Evolutionary conservation across 805 yeast species (phyloP), one percentile per base, ranked within the genome.

Genomic region (Kregervanrija fluxuum): DNA sequence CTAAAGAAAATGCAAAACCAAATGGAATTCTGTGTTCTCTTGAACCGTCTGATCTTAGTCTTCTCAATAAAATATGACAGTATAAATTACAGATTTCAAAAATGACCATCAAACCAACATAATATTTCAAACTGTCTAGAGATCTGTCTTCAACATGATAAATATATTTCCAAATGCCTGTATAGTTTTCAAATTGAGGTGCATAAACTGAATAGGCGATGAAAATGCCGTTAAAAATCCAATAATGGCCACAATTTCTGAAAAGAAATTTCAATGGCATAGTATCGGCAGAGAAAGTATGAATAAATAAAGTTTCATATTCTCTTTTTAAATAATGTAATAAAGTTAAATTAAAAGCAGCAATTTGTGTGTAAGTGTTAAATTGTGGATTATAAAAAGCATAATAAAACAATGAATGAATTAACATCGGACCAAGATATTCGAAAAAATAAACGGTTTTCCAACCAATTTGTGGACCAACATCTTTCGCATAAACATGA

Each of bases 381-480:
- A 53, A 46, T 41, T 54, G 54, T 46, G 75, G 61, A 17, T 55
- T 54, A 43, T 67, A 73, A 39, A 55, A 57, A 39, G 66, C 60
- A 44, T 63, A 71, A 61, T 79, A 91, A 44, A 85, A 68, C 13
- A 87, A 45, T 1, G 87, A 75, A 62, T 90, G 96, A 56, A 91
- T 73, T 35, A 90, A 38, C 45, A 93, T 68, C 9, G 99, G 99
- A 3, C 98, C 98, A 13, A 85, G 54, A 61, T 93, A 93, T 67
- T 93, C 99, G 51, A 87, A 68, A 42, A 87, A 54, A 59, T 81
- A 93, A n/a, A 91, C 98, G 3, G 88, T 75, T 66, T 85, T 77
- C 96, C 97, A 93, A 4, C 82, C 80, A 47, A 93, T 78, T 66
- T 93, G 99, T 1, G 90, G 89, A 15, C 99, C 99, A 49, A 91